These are phyloP conservation scores for Tricholoma matsutake DNA, from an alignment of 768 basidiomycete genomes.

Conservation along the genomic window DNA sequence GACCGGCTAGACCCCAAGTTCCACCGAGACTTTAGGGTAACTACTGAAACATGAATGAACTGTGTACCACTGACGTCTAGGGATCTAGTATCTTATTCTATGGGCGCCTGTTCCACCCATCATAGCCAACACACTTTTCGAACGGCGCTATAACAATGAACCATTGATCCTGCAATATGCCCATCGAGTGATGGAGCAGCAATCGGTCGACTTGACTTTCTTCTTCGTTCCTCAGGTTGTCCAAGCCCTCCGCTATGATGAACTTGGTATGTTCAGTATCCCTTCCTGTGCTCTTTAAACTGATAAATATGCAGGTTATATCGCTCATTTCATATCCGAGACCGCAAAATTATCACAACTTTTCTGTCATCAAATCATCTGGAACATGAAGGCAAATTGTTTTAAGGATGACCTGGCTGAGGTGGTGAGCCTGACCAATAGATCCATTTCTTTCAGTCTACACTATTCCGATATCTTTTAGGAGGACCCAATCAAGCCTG, in stretches of 20 bases:
- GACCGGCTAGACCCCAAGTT: constrained; percentile 58
- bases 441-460: neutral
- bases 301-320: constrained; percentile 62
- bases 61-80: neutral
- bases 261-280: constrained; percentile 55
- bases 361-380: constrained; percentile 99
- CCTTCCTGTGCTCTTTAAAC: neutral
- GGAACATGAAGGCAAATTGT: constrained; percentile 99
- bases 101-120: constrained; percentile 90
- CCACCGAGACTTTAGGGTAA: constrained; percentile 73
- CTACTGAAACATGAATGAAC: neutral
- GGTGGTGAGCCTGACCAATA: constrained; percentile 47
- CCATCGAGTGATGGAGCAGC: constrained; percentile 90
- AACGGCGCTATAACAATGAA: constrained; percentile 78
- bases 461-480: constrained; percentile 26
- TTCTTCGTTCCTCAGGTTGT: constrained; percentile 99
- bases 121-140: constrained; percentile 79
- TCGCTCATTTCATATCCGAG: constrained; percentile 93
- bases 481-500: constrained; percentile 95
- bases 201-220: constrained; percentile 93
- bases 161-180: constrained; percentile 92
- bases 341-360: constrained; percentile 95
- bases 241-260: constrained; percentile 89
- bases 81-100: constrained; percentile 70
- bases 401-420: constrained; percentile 90